Evolutionary conservation across 345 rosid species (phyloP).

Genomic region (Bruguiera sexangula): DNA sequence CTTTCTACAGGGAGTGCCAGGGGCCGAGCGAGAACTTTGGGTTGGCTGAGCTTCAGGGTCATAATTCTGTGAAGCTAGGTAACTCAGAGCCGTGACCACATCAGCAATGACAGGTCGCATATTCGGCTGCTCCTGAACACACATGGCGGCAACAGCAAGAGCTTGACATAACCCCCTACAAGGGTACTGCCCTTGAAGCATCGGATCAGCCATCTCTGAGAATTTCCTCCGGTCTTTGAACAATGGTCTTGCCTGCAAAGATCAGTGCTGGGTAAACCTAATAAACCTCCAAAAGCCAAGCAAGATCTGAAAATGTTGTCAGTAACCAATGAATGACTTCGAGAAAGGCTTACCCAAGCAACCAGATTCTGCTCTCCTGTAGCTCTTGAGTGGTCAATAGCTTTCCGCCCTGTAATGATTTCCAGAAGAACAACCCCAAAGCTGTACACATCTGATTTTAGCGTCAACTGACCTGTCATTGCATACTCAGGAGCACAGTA

Average conservation of each 20-base stretch:
- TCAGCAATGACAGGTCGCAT: slow-evolving; percentile 71
- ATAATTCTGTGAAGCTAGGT: slow-evolving; percentile 61
- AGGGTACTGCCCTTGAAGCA: slow-evolving; percentile 69
- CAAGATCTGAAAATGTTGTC: neutral
- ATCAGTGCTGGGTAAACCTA: neutral
- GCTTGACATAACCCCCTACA: slow-evolving; percentile 81
- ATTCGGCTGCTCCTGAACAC: slow-evolving; percentile 86
- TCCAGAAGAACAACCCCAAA: slow-evolving; percentile 90
- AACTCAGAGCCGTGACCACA: slow-evolving; percentile 74
- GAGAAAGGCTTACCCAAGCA: slow-evolving; percentile 67
- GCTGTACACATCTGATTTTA: slow-evolving; percentile 88
- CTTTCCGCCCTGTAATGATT: slow-evolving; percentile 86
- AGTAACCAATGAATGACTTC: neutral
- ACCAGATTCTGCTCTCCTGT: slow-evolving; percentile 64
- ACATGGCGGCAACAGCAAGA: slow-evolving; percentile 90
- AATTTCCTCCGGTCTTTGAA: slow-evolving; percentile 82
- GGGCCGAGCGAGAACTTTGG: slow-evolving; percentile 23
- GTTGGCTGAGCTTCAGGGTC: slow-evolving; percentile 35
- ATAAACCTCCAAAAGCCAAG: neutral
- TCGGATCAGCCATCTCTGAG: slow-evolving; percentile 66
- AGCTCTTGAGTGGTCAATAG: slow-evolving; percentile 57
- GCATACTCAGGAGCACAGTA: slow-evolving; percentile 97
- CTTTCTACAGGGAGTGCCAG: slow-evolving; percentile 55
- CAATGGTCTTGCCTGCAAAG: slow-evolving; percentile 70
- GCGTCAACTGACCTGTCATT: slow-evolving; percentile 87